phyloP scores from a whole-genome alignment of 345 rosid species.

The Acer negundo region DNA sequence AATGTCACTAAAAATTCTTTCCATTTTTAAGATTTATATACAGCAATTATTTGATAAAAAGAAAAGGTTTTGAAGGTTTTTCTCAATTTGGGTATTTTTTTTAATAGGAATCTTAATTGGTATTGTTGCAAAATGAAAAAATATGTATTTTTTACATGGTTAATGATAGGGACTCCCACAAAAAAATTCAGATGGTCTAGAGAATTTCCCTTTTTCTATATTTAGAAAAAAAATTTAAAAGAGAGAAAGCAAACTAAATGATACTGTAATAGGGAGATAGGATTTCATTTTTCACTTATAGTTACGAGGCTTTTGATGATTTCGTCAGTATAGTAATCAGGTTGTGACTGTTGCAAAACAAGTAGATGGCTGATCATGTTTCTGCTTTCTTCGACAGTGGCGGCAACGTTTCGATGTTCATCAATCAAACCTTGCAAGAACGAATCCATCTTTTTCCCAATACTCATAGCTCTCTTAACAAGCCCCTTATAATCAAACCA shows the following conservation, averaged over 20 bases:
- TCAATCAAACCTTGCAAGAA: constrained; percentile 53
- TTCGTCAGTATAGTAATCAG: constrained; percentile 45
- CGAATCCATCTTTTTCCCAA: constrained; percentile 33
- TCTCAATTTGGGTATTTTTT: too few relatives aligned
- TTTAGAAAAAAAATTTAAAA: too few relatives aligned
- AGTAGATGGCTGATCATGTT: constrained; percentile 52
- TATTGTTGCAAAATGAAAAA: too few relatives aligned
- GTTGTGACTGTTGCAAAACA: constrained; percentile 39
- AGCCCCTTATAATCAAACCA: constrained; percentile 30
- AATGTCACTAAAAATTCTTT: too few relatives aligned
- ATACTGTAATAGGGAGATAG: neutral
- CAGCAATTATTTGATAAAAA: too few relatives aligned
- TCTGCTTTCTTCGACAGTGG: neutral
- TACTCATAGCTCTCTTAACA: constrained; percentile 23
- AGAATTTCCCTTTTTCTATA: too few relatives aligned
- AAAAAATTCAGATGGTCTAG: too few relatives aligned
- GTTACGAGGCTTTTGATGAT: constrained; percentile 46
- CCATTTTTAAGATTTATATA: too few relatives aligned
- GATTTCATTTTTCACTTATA: constrained; percentile 2
- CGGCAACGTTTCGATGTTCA: constrained; percentile 29
- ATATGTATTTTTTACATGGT: too few relatives aligned
- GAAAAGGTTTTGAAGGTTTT: too few relatives aligned
- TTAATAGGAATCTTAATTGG: too few relatives aligned
- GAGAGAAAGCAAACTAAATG: neutral
- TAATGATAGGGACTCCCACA: too few relatives aligned